phyloP scores from a whole-genome alignment of 495 filamentous ascomycete species.

The Letharia columbiana region DNA sequence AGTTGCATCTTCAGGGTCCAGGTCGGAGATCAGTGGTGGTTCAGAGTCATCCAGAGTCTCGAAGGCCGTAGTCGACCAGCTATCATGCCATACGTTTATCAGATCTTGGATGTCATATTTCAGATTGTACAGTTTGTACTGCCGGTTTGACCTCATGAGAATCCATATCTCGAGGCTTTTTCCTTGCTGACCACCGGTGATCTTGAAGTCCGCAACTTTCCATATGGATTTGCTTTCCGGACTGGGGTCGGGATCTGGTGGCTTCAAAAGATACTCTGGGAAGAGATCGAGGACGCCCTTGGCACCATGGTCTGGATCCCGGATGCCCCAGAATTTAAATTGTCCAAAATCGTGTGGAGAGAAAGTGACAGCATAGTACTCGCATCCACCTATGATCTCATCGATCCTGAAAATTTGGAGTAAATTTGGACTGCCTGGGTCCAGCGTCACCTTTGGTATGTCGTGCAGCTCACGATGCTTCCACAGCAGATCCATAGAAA shows the following conservation, averaged over 20 bases:
- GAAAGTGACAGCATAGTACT: slow-evolving; percentile 71
- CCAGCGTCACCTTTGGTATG: slow-evolving; percentile 58
- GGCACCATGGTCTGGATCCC: slow-evolving; percentile 51
- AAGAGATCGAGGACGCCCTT: slow-evolving; percentile 64
- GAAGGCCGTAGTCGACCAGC: slow-evolving; percentile 64
- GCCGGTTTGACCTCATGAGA: slow-evolving; percentile 68
- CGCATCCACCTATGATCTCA: slow-evolving; percentile 45
- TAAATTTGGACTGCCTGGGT: slow-evolving; percentile 62
- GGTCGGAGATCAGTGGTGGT: slow-evolving; percentile 45
- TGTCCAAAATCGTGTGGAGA: slow-evolving; percentile 77
- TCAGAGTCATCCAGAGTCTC: slow-evolving; percentile 50
- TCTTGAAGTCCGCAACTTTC: slow-evolving; percentile 77
- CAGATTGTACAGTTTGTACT: slow-evolving; percentile 49
- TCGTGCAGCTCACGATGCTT: slow-evolving; percentile 48
- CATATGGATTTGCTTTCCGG: slow-evolving; percentile 69
- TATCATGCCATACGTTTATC: slow-evolving; percentile 51
- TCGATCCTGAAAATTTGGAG: slow-evolving; percentile 60
- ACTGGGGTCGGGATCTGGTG: slow-evolving; percentile 55
- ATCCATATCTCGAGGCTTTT: slow-evolving; percentile 63
- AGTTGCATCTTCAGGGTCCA: slow-evolving; percentile 54
- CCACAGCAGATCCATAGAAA: slow-evolving; percentile 59
- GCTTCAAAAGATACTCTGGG: slow-evolving; percentile 50
- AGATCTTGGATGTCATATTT: slow-evolving; percentile 49
- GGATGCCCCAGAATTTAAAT: slow-evolving; percentile 91
- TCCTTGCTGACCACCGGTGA: slow-evolving; percentile 45